These are phyloP conservation scores for Torulaspora pretoriensis DNA, from an alignment of 1,139 yeast genomes.

Conservation along the genomic window DNA sequence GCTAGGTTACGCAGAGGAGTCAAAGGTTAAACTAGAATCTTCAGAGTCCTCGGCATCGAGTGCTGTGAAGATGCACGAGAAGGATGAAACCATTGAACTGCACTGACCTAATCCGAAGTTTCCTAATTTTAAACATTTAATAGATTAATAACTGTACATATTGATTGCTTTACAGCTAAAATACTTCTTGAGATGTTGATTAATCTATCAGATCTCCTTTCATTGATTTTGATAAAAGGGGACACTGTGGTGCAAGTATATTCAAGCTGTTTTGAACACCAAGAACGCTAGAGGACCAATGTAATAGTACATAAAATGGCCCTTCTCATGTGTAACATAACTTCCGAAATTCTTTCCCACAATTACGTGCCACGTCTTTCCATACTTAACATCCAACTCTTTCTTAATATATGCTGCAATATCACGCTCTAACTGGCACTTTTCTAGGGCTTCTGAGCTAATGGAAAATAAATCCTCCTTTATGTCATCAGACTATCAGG, in stretches of 20 bases:
- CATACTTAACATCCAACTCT: slow-evolving; percentile 61
- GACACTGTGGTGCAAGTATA: too few species aligned
- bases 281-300: slow-evolving; percentile 77
- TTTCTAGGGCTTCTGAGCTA: slow-evolving; percentile 49
- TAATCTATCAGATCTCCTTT: too few species aligned
- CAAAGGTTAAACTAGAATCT: slow-evolving; percentile 2
- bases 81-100: slow-evolving; percentile 8
- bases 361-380: slow-evolving; percentile 91
- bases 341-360: slow-evolving; percentile 94
- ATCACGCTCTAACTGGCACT: slow-evolving; percentile 58
- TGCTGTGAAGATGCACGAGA: slow-evolving; percentile 5
- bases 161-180: background rate
- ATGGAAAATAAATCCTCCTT: slow-evolving; percentile 58
- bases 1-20: slow-evolving; percentile 25
- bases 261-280: slow-evolving; percentile 66
- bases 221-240: too few species aligned
- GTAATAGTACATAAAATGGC: slow-evolving; percentile 79
- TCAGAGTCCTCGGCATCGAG: slow-evolving; percentile 3
- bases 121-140: background rate
- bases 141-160: background rate
- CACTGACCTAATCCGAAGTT: background rate
- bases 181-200: too few species aligned
- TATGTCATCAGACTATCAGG: slow-evolving; percentile 47
- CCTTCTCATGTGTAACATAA: slow-evolving; percentile 84
- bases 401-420: slow-evolving; percentile 79